Conservation (phyloP, 1,139 yeast species). For the Debaryomyces psychrophilus region DNA sequence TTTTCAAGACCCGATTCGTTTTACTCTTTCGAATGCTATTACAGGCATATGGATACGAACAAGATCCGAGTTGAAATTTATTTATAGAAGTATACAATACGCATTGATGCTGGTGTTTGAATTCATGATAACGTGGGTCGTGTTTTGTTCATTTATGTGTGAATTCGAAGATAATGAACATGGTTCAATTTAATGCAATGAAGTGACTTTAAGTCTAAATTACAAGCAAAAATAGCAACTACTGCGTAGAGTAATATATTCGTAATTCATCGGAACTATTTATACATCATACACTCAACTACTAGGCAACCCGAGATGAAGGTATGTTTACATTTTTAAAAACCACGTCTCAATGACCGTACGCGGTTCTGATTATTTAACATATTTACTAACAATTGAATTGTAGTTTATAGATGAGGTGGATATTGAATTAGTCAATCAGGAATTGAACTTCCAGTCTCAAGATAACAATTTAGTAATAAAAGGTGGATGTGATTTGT, state of each 20-base stretch:
- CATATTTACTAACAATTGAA: constrained; percentile 19
- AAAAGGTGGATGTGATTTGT: constrained; percentile 89
- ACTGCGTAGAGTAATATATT: neutral
- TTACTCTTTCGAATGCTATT: neutral
- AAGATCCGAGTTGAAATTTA: too few species aligned
- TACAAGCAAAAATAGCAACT: neutral
- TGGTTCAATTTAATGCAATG: neutral
- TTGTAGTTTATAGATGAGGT: constrained; percentile 84
- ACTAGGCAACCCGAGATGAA: constrained; percentile 3
- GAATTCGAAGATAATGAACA: constrained; percentile 5
- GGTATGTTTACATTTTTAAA: neutral
- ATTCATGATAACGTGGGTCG: constrained; percentile 13
- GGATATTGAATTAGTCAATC: constrained; percentile 86
- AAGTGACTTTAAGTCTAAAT: neutral
- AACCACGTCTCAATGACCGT: neutral
- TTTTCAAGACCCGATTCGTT: neutral
- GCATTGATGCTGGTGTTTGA: neutral
- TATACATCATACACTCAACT: neutral
- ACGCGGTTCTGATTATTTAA: constrained; percentile 1
- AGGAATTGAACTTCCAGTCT: constrained; percentile 83
- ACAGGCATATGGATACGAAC: too few species aligned
- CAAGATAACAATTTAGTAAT: constrained; percentile 77
- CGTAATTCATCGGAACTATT: neutral
- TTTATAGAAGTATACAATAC: neutral
- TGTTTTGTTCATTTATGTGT: constrained; percentile 8